Evolutionary conservation across 352 stramenopile species (phyloP).

Genomic region (Pythium insidiosum): DNA sequence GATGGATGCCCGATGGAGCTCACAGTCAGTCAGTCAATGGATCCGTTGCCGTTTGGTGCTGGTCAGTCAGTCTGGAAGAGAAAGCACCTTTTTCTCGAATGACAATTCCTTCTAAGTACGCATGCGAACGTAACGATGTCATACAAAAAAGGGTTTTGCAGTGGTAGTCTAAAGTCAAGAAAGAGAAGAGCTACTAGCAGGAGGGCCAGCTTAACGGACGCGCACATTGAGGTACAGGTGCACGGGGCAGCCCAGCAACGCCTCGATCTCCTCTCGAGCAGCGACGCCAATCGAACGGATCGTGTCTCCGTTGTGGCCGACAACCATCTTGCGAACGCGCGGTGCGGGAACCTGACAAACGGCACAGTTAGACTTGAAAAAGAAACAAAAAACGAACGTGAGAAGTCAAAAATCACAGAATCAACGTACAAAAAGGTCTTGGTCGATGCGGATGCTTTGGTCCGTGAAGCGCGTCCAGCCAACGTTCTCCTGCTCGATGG

Average conservation of each 20-base stretch:
- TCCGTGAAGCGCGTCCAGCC: slow-evolving; percentile 85
- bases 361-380: not conserved
- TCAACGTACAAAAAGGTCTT: slow-evolving; percentile 79
- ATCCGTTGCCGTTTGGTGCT: too few relatives aligned
- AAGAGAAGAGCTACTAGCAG: not conserved
- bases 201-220: slow-evolving; percentile 17
- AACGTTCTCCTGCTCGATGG: slow-evolving; percentile 74
- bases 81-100: not conserved
- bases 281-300: slow-evolving; percentile 67
- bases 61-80: not conserved
- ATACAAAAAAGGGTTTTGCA: too few relatives aligned
- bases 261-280: slow-evolving; percentile 68
- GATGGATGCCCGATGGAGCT: too few relatives aligned
- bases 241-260: slow-evolving; percentile 55
- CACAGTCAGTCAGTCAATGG: too few relatives aligned
- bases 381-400: not conserved
- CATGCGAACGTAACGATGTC: too few relatives aligned
- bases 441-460: slow-evolving; percentile 81
- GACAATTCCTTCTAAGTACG: too few relatives aligned
- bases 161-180: too few relatives aligned
- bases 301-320: slow-evolving; percentile 71
- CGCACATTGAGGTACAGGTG: slow-evolving; percentile 85
- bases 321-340: slow-evolving; percentile 71
- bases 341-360: slow-evolving; percentile 47
- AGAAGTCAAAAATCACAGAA: not conserved